Evolutionary conservation across 192 early-diverging fungal species (phyloP), one percentile per base, ranked within the genome.

Genomic region (Linnemannia schmuckeri): DNA sequence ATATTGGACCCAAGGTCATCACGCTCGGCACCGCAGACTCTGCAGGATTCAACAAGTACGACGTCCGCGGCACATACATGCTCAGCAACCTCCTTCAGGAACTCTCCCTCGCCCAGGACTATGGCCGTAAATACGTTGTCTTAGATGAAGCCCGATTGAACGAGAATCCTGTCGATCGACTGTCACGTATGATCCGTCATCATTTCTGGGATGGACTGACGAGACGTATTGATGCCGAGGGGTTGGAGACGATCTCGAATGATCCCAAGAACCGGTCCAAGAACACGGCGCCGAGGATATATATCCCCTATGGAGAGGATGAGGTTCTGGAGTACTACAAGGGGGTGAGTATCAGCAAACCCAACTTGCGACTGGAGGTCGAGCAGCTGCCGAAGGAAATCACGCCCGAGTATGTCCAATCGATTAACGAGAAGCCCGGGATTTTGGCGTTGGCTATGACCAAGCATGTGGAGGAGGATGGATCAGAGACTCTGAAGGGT

Each of bases 121-220:
- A 95, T 87, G 96, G 96, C 4, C 92, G 97, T 57, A 95, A 94
- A 80, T 93, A 96, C 80, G 95, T 99, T 38, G 94, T 98, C 2
- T 86, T 99, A 33, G 95, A 97, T 88, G 97, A 98, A 88, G 94
- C 94, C 33, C 91, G 97, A 4, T 89, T 99, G 33, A 97, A 94
- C 83, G 98, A 99, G 89, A 98, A 99, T 83, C 99, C 99, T 0
- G 94, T 99, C 33, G 94, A 97, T 77, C 93, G 98, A 2, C 85
- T 99, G 63, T 92, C 93, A 52, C 92, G 99, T 30, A 95, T 98
- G 93, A 98, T 99, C 82, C 93, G 94, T 78, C 95, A 93, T 75
- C 92, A 96, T 40, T 99, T 99, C 83, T 99, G 99, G 99, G 97
- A 99, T 86, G 97, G 96, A 0, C 88, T 99, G n/a, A 98, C 97